Percentiles rank a stretch among this genome's conserved stretches.
phyloP scores from a whole-genome alignment of 306 rosid genomes.

The Prinsepia uniflora region DNA sequence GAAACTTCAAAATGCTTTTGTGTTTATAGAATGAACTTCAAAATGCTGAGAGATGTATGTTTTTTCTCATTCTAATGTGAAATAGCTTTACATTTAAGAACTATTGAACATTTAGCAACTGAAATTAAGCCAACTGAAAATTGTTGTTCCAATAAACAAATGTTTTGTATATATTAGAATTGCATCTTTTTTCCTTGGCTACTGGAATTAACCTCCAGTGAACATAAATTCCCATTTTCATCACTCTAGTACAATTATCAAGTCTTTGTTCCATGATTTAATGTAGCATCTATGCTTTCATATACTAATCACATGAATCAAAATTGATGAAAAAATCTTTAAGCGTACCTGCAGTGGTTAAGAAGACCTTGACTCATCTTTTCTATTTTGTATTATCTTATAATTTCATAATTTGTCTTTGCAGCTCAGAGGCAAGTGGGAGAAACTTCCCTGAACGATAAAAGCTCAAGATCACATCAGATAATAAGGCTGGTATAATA shows the following conservation, averaged over 20 bases:
- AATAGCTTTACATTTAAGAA: too few relatives aligned
- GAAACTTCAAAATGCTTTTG: too few relatives aligned
- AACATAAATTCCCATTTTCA: neutral
- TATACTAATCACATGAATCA: neutral
- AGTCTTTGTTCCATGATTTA: neutral
- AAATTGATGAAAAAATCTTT: neutral
- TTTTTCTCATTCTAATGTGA: too few relatives aligned
- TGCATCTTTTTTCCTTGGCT: too few relatives aligned
- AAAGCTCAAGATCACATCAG: too few relatives aligned
- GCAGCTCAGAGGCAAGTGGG: too few relatives aligned
- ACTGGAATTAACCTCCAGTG: neutral
- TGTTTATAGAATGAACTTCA: too few relatives aligned
- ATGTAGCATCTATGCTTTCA: neutral
- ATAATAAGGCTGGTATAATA: too few relatives aligned
- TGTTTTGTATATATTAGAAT: neutral
- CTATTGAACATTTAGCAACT: too few relatives aligned
- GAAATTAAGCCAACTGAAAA: constrained; percentile 11
- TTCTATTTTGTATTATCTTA: neutral
- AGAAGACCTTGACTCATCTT: constrained; percentile 2
- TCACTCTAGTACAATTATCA: neutral
- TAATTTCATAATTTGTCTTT: constrained; percentile 25
- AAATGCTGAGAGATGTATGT: too few relatives aligned
- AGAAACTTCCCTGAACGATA: constrained; percentile 80
- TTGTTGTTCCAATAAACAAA: neutral
- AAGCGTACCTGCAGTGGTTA: neutral